Evolutionary conservation across 306 rosid genomes (phyloP), one percentile per base, ranked within the genome.

Genomic region (Senna tora): DNA sequence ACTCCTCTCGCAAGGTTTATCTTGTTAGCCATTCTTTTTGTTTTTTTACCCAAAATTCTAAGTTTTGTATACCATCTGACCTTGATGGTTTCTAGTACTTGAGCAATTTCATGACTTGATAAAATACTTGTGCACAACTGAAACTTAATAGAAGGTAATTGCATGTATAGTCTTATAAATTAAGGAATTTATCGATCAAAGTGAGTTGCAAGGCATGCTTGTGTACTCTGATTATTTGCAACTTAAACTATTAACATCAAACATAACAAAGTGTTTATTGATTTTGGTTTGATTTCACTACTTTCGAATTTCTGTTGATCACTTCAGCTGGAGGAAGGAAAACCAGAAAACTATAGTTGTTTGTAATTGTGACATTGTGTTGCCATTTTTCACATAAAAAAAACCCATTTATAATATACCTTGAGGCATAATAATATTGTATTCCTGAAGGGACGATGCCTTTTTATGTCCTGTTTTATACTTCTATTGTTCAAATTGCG

Each of bases 1-100:
- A 65, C 36, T 28, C 71, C 4, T 45, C 71, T 4, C 71, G 71
- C 56, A 65, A 65, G 71, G 71, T 65, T 21, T 46, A 45, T 65
- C n/a, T 15, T 33, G 0, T 20, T 20, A 38, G 17, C 50, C 17
- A 5, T 17, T 62, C 11, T 4, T 20, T 19, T 22, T 65, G 8
- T 20, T 19, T 22, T 65, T 15, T 8, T 45, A 15, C 28, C 10
- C 7, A 1, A 7, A 5, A 42, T 14, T 64, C 13, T 42, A 21
- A 13, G 14, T 45, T 65, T 28, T 42, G n/a, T 65, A 15, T 46
- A 10, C 53, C 54, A 14, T 45, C 38, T 3, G 42, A 5, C 42
- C 8, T 45, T 65, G 2, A 28, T n/a, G 9, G 13, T 5, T 64
- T 41, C 34, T 25, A 2, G 22, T 28, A 21, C 52, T 11, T 63